Percentiles rank a stretch among this genome's conserved stretches.
Evolutionary conservation across 176 grass and related monocot species (phyloP).

Genomic region (Puya raimondii): DNA sequence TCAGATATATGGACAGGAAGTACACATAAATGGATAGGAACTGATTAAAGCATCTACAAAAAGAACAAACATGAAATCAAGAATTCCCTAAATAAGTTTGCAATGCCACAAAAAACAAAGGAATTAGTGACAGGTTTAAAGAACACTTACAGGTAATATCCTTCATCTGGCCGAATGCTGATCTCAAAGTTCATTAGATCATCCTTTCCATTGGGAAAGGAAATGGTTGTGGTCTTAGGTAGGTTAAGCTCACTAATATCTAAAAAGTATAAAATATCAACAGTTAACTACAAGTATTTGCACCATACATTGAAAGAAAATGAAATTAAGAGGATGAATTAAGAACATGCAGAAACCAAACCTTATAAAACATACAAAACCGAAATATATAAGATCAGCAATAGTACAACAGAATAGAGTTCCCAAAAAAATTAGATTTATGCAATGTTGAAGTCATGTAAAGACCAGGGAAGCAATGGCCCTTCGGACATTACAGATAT

Average conservation of each 20-base stretch:
- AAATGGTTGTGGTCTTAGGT: conserved; percentile 64
- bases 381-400: too few species aligned
- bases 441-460: too few species aligned
- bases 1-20: neutral
- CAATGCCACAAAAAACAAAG: neutral
- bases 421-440: too few species aligned
- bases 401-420: too few species aligned
- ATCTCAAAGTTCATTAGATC: conserved; percentile 89
- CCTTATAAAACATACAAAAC: neutral
- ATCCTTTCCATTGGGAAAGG: conserved; percentile 84
- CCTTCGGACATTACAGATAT: too few species aligned
- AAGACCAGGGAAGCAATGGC: too few species aligned
- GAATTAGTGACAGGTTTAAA: neutral
- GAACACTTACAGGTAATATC: conserved; percentile 61
- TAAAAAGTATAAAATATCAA: conserved; percentile 17
- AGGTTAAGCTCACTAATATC: conserved; percentile 87
- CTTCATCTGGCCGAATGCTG: conserved; percentile 72
- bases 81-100: conserved; percentile 2
- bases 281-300: neutral
- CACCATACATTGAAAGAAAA: neutral
- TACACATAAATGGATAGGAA: neutral
- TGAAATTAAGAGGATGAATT: neutral
- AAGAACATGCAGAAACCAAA: neutral
- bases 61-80: neutral
- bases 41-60: neutral